Percentiles rank a stretch among this genome's conserved stretches.
These are phyloP conservation scores for Leccinum incarnatum DNA, from an alignment of 768 basidiomycete species.

Conservation along the genomic window DNA sequence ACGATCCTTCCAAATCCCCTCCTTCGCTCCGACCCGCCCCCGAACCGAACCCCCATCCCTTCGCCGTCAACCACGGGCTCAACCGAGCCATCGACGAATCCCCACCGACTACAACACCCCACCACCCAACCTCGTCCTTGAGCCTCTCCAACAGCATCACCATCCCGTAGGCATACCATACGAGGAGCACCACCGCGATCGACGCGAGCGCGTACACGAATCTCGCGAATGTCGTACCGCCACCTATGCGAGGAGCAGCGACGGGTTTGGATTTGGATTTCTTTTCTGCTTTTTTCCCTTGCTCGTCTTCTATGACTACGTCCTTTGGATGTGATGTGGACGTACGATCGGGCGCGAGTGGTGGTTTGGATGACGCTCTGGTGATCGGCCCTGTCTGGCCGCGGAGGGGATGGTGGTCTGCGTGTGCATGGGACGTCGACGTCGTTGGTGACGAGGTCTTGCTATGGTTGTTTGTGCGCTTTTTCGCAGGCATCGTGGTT, in stretches of 20 bases:
- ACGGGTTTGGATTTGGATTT: not conserved
- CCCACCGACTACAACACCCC: conserved; percentile 29
- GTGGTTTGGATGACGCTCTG: conserved; percentile 3
- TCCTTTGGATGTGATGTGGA: not conserved
- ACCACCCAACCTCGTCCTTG: conserved; percentile 58
- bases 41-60: conserved; percentile 7
- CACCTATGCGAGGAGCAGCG: conserved; percentile 3
- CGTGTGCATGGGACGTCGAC: conserved; percentile 3
- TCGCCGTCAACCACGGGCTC: not conserved
- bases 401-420: conserved; percentile 18
- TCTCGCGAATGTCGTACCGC: conserved; percentile 19
- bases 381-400: conserved; percentile 12
- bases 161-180: conserved; percentile 52
- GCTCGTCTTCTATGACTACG: not conserved
- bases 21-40: not conserved
- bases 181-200: conserved; percentile 40
- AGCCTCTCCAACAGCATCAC: conserved; percentile 44
- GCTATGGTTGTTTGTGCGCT: conserved; percentile 10
- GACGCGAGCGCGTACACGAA: conserved; percentile 51
- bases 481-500: conserved; percentile 18
- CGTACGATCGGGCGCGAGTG: not conserved
- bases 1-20: conserved; percentile 48
- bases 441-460: conserved; percentile 11
- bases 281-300: not conserved
- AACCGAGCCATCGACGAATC: not conserved